Evolutionary conservation across 192 early-diverging fungal species (phyloP), one percentile per base, ranked within the genome.

Genomic region (Dissophora ornata): DNA sequence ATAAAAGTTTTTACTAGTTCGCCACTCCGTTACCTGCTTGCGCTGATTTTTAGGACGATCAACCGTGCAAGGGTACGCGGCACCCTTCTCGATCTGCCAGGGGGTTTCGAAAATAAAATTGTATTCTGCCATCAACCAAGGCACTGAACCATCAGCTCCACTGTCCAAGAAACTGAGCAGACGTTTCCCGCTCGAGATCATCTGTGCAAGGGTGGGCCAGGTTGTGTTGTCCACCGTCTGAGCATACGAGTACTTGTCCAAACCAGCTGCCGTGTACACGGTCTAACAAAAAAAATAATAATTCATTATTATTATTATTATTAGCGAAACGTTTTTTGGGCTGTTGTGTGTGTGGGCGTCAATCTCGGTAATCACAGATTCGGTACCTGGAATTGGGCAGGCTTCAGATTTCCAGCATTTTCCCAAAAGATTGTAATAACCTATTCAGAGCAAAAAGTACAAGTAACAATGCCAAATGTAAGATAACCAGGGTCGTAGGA

Each of bases 71-170:
- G 66, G 78, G 30, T 89, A 93, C 0, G 56, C 24, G 34, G 63
- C 60, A 11, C 79, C 80, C 21, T 82, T 83, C 1, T 46, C 44
- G 34, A 88, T 86, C 7, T 84, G 52, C 34, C 80, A 93, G 19
- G 92, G 85, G 0, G 92, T 93, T 71, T 93, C 90, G 60, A 91
- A 90, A 3, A 87, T 83, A 65, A 87, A 91, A 38, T 80, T 54
- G 46, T 81, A 84, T 73, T 93, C 88, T n/a, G 84, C 51, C 59
- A 87, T 81, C 2, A 92, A 48, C 87, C 92, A 94, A 25, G 86
- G 88, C 13, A 86, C 86, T 13, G 55, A 59, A 2, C 82, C 71
- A 59, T 89, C 84, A 15, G 87, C 82, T 7, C 86, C 84, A 36
- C 50, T 45, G 68, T 91, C 89, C 6, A 80, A 38, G 49, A 92